phyloP scores from a whole-genome alignment of 257 asterid genomes.

The Solanum rostratum region DNA sequence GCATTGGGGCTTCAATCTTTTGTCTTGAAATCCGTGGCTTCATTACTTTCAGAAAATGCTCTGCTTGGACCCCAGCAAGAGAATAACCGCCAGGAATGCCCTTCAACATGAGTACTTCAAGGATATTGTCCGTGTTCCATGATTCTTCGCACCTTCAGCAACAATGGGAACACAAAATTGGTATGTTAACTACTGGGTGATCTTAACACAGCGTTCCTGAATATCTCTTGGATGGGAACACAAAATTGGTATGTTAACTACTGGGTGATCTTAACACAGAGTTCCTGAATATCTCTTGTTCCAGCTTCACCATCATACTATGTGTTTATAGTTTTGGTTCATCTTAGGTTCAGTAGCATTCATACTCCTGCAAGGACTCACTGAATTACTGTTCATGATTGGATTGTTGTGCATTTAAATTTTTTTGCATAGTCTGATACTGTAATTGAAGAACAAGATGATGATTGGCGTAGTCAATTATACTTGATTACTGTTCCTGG shows the following conservation, averaged over 20 bases:
- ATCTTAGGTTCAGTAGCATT: neutral
- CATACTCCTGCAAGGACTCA: neutral
- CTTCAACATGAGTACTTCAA: slow-evolving; percentile 86
- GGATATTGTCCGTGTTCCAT: slow-evolving; percentile 63
- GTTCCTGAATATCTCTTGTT: neutral
- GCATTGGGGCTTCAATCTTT: neutral
- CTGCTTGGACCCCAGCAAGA: slow-evolving; percentile 75
- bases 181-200: slow-evolving; percentile 25
- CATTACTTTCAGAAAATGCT: slow-evolving; percentile 36
- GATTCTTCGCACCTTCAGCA: slow-evolving; percentile 9
- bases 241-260: slow-evolving; percentile 40
- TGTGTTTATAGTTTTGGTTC: neutral
- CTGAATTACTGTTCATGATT: neutral
- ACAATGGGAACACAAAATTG: slow-evolving; percentile 41
- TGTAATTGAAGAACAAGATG: neutral
- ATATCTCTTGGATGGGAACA: slow-evolving; percentile 18
- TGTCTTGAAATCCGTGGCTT: neutral
- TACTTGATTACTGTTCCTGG: neutral
- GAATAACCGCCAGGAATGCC: slow-evolving; percentile 76
- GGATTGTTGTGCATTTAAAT: neutral
- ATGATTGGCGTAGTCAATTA: neutral
- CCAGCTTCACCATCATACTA: neutral
- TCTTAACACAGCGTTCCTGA: neutral
- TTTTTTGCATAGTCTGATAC: neutral
- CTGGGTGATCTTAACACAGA: neutral